These are phyloP conservation scores for Candida frijolesensis DNA, from an alignment of 1,139 yeast species.

Conservation along the genomic window DNA sequence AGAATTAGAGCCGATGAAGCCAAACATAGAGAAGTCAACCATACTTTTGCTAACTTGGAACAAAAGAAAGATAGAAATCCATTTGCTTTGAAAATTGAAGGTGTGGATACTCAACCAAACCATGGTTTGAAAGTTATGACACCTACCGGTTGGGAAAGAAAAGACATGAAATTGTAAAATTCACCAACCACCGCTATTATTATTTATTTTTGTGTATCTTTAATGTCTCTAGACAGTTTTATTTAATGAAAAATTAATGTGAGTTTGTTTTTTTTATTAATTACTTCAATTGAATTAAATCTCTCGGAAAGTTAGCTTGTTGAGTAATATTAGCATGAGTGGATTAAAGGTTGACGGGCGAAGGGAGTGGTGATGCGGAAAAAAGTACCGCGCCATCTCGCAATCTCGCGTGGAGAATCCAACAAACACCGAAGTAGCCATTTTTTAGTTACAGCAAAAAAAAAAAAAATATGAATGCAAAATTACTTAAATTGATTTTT, in stretches of 20 bases:
- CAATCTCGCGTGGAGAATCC: background rate
- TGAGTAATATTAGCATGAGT: background rate
- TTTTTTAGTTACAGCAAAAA: background rate
- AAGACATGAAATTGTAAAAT: conserved; percentile 37
- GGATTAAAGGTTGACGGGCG: background rate
- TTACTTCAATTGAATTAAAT: background rate
- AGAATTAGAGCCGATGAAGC: conserved; percentile 68
- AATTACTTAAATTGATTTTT: background rate
- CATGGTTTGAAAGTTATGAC: conserved; percentile 50
- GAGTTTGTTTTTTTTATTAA: background rate
- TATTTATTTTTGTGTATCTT: background rate
- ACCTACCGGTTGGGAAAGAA: conserved; percentile 66
- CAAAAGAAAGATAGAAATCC: conserved; percentile 64
- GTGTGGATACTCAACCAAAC: conserved; percentile 54
- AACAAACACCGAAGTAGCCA: background rate
- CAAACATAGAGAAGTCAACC: conserved; percentile 77
- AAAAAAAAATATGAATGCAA: background rate
- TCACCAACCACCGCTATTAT: background rate
- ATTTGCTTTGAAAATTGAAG: conserved; percentile 53
- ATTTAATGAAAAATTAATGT: background rate
- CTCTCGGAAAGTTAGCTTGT: background rate
- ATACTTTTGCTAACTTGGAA: conserved; percentile 68
- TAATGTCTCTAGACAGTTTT: background rate
- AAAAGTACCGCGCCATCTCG: background rate
- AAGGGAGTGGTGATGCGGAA: background rate